Evolutionary conservation across 352 stramenopile species (phyloP).

Genomic region (Hyaloperonospora brassicae): DNA sequence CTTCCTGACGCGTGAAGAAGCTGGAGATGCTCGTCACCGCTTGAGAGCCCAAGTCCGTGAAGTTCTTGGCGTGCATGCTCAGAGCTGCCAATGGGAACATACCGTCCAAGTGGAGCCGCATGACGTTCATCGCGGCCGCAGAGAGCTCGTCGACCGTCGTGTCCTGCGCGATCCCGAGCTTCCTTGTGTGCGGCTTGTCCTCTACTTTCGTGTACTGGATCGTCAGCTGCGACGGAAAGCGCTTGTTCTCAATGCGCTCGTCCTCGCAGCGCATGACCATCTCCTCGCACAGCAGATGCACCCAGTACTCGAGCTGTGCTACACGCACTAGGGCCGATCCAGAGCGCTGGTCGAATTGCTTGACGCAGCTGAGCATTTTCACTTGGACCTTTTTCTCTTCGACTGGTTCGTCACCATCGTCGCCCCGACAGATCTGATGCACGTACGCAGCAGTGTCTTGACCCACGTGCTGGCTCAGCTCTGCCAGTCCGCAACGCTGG

Average conservation of each 20-base stretch:
- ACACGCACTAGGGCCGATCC: constrained; percentile 33
- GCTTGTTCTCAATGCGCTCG: constrained; percentile 68
- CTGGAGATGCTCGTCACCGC: constrained; percentile 49
- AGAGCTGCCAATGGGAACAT: constrained; percentile 56
- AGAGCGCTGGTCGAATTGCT: constrained; percentile 74
- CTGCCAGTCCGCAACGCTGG: constrained; percentile 40
- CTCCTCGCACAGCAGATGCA: constrained; percentile 63
- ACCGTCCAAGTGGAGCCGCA: constrained; percentile 41
- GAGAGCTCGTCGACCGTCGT: constrained; percentile 52
- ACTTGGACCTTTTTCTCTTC: constrained; percentile 60
- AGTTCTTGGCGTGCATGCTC: constrained; percentile 63
- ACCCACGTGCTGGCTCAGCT: constrained; percentile 48
- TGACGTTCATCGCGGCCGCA: constrained; percentile 36
- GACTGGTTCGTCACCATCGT: constrained; percentile 63
- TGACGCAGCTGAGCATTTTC: constrained; percentile 61
- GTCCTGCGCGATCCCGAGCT: constrained; percentile 49
- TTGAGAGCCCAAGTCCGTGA: constrained; percentile 41
- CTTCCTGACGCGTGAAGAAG: constrained; percentile 46
- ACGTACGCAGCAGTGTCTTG: constrained; percentile 53
- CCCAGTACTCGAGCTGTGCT: constrained; percentile 68
- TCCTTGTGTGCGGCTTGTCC: constrained; percentile 42
- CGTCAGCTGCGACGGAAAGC: constrained; percentile 55
- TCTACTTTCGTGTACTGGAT: constrained; percentile 37
- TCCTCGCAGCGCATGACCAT: constrained; percentile 73
- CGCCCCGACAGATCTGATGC: constrained; percentile 46